Evolutionary conservation across 2,329 filamentous ascomycete genomes (phyloP).

Genomic region (Endoconidiophora polonica): DNA sequence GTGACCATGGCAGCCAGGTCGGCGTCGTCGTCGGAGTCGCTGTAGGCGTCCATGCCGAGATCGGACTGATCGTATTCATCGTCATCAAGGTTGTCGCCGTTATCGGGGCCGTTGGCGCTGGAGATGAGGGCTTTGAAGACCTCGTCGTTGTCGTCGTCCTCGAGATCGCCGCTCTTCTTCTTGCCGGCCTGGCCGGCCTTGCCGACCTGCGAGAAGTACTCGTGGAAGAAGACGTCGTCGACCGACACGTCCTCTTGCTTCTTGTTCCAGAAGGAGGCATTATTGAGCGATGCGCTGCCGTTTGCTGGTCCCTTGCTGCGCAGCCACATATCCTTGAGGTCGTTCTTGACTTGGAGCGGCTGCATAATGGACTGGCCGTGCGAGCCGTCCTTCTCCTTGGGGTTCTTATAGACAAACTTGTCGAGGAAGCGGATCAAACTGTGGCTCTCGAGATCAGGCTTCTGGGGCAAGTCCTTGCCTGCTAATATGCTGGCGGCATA

Average conservation of each 20-base stretch:
- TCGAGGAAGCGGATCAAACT: slow-evolving; percentile 91
- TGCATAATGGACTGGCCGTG: slow-evolving; percentile 94
- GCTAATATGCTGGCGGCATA: slow-evolving; percentile 59
- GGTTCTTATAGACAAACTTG: slow-evolving; percentile 94
- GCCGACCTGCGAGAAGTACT: slow-evolving; percentile 70
- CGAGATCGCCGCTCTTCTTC: slow-evolving; percentile 28
- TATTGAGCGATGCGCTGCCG: slow-evolving; percentile 46
- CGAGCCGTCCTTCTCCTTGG: slow-evolving; percentile 50
- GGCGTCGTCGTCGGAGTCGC: slow-evolving; percentile 33
- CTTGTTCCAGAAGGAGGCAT: slow-evolving; percentile 79
- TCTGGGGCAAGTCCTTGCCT: slow-evolving; percentile 56
- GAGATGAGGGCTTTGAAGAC: slow-evolving; percentile 84
- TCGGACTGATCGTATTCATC: slow-evolving; percentile 42
- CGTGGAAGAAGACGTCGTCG: slow-evolving; percentile 96
- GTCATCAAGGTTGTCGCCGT: slow-evolving; percentile 37
- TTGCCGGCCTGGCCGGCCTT: slow-evolving; percentile 41
- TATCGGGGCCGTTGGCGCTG: slow-evolving; percentile 47
- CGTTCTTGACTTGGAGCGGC: slow-evolving; percentile 44
- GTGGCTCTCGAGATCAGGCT: slow-evolving; percentile 80
- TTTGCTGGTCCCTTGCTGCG: slow-evolving; percentile 31
- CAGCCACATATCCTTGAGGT: slow-evolving; percentile 38
- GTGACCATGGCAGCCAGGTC: slow-evolving; percentile 31
- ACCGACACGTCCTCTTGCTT: slow-evolving; percentile 73
- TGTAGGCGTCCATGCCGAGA: slow-evolving; percentile 31
- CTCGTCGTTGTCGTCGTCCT: slow-evolving; percentile 40